Percentiles rank a stretch among this genome's conserved stretches.
phyloP scores from a whole-genome alignment of 768 basidiomycete genomes.

The Trametes meyenii region DNA sequence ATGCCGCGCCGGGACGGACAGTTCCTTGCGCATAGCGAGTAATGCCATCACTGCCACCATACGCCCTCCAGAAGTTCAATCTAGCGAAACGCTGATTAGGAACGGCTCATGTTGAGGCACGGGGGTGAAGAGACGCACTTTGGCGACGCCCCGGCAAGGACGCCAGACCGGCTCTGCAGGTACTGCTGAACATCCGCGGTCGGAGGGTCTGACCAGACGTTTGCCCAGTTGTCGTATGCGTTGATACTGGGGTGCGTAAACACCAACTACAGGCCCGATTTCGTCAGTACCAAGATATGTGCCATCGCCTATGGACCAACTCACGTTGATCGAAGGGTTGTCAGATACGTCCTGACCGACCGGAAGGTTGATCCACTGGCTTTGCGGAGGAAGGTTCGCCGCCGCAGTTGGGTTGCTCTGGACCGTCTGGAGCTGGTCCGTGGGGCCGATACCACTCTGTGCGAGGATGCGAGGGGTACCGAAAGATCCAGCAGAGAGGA shows the following conservation, averaged over 20 bases:
- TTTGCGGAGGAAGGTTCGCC: slow-evolving; percentile 48
- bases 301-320: slow-evolving; percentile 21
- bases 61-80: slow-evolving; percentile 65
- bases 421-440: slow-evolving; percentile 57
- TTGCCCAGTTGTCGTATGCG: slow-evolving; percentile 67
- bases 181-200: slow-evolving; percentile 61
- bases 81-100: slow-evolving; percentile 30
- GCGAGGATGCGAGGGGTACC: slow-evolving; percentile 61
- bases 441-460: slow-evolving; percentile 63
- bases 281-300: neutral
- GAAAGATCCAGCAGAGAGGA: slow-evolving; percentile 60
- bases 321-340: slow-evolving; percentile 64
- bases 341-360: slow-evolving; percentile 61
- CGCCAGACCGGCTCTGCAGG: slow-evolving; percentile 51
- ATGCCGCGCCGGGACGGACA: slow-evolving; percentile 60
- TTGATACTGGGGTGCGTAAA: slow-evolving; percentile 67
- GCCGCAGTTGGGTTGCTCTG: slow-evolving; percentile 49
- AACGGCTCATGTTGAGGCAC: neutral
- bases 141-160: slow-evolving; percentile 59
- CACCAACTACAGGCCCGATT: slow-evolving; percentile 44
- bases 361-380: slow-evolving; percentile 59
- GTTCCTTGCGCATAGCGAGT: slow-evolving; percentile 64
- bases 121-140: slow-evolving; percentile 36
- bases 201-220: slow-evolving; percentile 56
- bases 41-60: slow-evolving; percentile 46